Conservation (phyloP, 257 asterid genomes). For the Forsythia viridissima region DNA sequence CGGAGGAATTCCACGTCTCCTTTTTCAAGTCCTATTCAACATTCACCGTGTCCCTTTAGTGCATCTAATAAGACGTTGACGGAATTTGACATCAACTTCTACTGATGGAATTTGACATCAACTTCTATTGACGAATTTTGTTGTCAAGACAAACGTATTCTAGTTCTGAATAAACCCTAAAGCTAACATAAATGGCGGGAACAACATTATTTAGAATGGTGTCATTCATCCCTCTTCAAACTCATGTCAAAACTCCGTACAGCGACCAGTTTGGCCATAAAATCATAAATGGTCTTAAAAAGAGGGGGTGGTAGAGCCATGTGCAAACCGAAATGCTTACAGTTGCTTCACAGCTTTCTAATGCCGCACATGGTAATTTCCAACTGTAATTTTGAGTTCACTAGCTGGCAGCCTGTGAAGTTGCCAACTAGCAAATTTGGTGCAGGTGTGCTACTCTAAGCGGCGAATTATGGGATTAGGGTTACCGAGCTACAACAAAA, state of each 20-base stretch:
- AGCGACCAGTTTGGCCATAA: neutral
- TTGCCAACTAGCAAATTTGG: neutral
- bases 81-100: no score
- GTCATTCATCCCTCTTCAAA: neutral
- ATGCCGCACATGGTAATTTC: no score
- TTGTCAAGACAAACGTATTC: neutral
- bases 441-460: neutral
- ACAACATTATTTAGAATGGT: neutral
- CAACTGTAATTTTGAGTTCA: neutral
- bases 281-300: no score
- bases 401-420: neutral
- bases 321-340: no score
- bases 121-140: no score
- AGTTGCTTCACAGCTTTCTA: no score
- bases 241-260: neutral
- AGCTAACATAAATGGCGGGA: no score
- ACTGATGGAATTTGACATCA: no score
- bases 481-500: neutral
- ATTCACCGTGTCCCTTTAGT: neutral
- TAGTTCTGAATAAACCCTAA: neutral
- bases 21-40: neutral
- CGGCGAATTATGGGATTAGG: neutral
- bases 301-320: no score
- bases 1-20: neutral
- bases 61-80: no score